These are phyloP conservation scores for Aspergillus sp. DNA, from an alignment of 2,329 filamentous ascomycete genomes.

Conservation along the genomic window DNA sequence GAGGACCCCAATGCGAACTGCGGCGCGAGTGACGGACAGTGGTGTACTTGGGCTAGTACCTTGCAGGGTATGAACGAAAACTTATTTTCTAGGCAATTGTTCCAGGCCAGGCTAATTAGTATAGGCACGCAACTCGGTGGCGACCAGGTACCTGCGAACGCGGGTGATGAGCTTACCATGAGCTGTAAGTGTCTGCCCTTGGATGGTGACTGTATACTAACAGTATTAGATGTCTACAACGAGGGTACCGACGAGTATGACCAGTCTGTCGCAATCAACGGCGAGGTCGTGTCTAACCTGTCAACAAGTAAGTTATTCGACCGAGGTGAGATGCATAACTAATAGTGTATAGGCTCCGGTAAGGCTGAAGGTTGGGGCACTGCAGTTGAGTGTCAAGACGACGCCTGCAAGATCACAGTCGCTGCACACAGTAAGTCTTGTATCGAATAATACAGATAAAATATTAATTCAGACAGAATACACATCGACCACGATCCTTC, in stretches of 20 bases:
- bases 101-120: neutral
- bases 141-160: constrained; percentile 25
- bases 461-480: constrained; percentile 22
- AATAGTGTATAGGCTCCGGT: constrained; percentile 21
- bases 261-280: constrained; percentile 31
- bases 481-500: constrained; percentile 28
- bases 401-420: constrained; percentile 24
- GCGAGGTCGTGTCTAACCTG: constrained; percentile 27
- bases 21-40: constrained; percentile 29
- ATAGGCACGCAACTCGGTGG: constrained; percentile 26
- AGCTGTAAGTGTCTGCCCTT: constrained; percentile 19
- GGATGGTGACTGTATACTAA: neutral
- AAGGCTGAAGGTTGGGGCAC: constrained; percentile 34
- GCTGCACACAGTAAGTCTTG: constrained; percentile 17
- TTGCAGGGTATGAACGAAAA: constrained; percentile 29
- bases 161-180: constrained; percentile 28
- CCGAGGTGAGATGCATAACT: neutral
- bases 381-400: constrained; percentile 33
- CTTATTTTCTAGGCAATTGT: too few relatives aligned
- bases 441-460: too few relatives aligned
- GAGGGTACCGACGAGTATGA: constrained; percentile 30
- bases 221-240: constrained; percentile 30
- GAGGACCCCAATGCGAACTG: constrained; percentile 30
- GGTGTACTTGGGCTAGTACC: constrained; percentile 35
- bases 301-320: constrained; percentile 24